Evolutionary conservation across 1,284 basidiomycete genomes (phyloP).

Genomic region (Rhodotorula sp.): DNA sequence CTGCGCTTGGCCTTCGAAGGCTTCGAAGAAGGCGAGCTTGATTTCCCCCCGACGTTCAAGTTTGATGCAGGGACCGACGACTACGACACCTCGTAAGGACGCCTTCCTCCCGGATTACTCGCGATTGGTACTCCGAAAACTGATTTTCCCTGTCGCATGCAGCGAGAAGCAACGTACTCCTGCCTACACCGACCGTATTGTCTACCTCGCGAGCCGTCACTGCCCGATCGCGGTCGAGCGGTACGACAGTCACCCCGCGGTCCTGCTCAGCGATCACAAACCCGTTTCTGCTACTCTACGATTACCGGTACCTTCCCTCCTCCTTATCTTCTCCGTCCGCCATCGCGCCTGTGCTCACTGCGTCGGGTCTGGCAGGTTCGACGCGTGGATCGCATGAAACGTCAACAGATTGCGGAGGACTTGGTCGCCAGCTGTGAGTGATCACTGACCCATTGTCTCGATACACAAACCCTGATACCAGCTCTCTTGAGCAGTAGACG

Average conservation of each 20-base stretch:
- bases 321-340: no score
- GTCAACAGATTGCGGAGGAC: no score
- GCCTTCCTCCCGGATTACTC: no score
- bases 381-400: no score
- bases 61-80: constrained; percentile 75
- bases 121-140: neutral
- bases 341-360: no score
- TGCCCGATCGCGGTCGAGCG: constrained; percentile 2
- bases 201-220: constrained; percentile 25
- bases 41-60: constrained; percentile 81
- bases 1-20: constrained; percentile 34
- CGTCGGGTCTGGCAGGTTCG: no score
- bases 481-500: constrained; percentile 7
- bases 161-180: constrained; percentile 85
- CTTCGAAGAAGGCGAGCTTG: constrained; percentile 35
- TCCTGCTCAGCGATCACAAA: constrained; percentile 41
- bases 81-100: constrained; percentile 66
- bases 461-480: no score
- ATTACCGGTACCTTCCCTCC: constrained; percentile 14
- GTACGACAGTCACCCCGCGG: constrained; percentile 29
- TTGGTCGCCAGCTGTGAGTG: no score
- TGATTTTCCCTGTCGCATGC: neutral
- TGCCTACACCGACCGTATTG: constrained; percentile 63
- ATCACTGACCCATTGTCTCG: no score
- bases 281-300: constrained; percentile 37